These are phyloP conservation scores for Mucor lusitanicus DNA, from an alignment of 371 early-diverging fungal genomes.

Conservation along the genomic window DNA sequence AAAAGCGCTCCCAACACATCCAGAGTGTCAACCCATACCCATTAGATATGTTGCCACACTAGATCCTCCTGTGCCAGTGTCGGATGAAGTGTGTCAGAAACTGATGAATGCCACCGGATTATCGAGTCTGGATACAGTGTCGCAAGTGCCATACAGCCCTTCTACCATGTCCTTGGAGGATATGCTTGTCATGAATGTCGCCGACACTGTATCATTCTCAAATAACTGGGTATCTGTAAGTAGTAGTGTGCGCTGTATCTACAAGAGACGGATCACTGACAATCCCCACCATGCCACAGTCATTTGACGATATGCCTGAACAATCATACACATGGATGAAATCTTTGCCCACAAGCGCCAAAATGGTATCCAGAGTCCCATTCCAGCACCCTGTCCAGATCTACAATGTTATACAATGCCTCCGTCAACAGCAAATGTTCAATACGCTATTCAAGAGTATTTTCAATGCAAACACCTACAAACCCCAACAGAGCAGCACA, in stretches of 20 bases:
- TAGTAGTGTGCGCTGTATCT: too few species aligned
- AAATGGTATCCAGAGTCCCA: slow-evolving; percentile 51
- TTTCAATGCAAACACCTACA: slow-evolving; percentile 33
- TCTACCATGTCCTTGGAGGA: slow-evolving; percentile 29
- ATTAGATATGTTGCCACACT: slow-evolving; percentile 43
- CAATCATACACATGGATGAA: slow-evolving; percentile 40
- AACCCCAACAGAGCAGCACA: not conserved
- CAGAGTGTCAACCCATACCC: slow-evolving; percentile 30
- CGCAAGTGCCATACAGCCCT: not conserved
- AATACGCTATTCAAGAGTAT: slow-evolving; percentile 57
- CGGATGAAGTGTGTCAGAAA: slow-evolving; percentile 32
- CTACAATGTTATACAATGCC: slow-evolving; percentile 45
- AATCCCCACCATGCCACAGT: not conserved
- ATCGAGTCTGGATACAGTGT: slow-evolving; percentile 4
- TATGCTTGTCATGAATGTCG: slow-evolving; percentile 21
- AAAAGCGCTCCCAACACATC: slow-evolving; percentile 24
- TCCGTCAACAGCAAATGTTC: slow-evolving; percentile 62
- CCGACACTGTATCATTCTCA: not conserved
- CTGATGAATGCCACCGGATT: slow-evolving; percentile 35
- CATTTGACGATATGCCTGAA: slow-evolving; percentile 20
- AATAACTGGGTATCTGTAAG: slow-evolving; percentile 10
- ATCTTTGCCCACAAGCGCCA: slow-evolving; percentile 29
- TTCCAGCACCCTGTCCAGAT: slow-evolving; percentile 60
- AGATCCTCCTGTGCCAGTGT: slow-evolving; percentile 41
- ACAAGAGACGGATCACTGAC: not conserved